These are phyloP conservation scores for Pterula multifida DNA, from an alignment of 1,284 basidiomycete genomes.

Conservation along the genomic window DNA sequence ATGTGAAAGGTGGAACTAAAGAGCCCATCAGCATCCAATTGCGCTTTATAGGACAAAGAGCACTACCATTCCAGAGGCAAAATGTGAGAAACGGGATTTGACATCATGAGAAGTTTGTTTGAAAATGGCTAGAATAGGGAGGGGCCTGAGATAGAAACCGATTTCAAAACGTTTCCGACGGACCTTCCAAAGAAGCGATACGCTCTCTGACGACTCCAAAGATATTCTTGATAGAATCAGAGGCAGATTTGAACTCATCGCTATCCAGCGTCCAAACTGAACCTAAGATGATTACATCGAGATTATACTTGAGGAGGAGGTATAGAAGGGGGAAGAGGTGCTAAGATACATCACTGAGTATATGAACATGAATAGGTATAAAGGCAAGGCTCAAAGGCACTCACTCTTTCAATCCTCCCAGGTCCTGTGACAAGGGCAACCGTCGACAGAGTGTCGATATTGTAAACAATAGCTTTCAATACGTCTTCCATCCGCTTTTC, in stretches of 20 bases:
- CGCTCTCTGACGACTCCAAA: constrained; percentile 11
- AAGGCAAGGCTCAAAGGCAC: constrained; percentile 4
- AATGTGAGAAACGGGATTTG: constrained; percentile 19
- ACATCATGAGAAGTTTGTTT: constrained; percentile 23
- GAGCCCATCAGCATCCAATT: too few species aligned
- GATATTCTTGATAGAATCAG: constrained; percentile 7
- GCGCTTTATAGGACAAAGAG: not conserved
- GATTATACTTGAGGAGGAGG: constrained; percentile 15
- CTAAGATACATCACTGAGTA: constrained; percentile 13
- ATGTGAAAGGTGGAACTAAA: not conserved
- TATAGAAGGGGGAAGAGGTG: constrained; percentile 17
- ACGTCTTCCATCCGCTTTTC: constrained; percentile 12
- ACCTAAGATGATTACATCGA: constrained; percentile 14
- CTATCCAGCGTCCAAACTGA: constrained; percentile 12
- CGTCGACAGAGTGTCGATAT: constrained; percentile 15
- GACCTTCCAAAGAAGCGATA: constrained; percentile 10
- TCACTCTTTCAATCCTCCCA: constrained; percentile 18
- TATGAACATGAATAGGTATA: constrained; percentile 1
- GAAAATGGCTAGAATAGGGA: constrained; percentile 7
- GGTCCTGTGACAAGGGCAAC: constrained; percentile 16
- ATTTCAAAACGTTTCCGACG: not conserved
- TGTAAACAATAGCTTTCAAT: constrained; percentile 14
- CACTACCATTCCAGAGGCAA: constrained; percentile 26
- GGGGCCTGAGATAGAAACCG: constrained; percentile 15
- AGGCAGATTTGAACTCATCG: constrained; percentile 14